Evolutionary conservation across 176 grass and related monocot genomes (phyloP), one percentile per base, ranked within the genome.

Genomic region (Bonia amplexicaulis): DNA sequence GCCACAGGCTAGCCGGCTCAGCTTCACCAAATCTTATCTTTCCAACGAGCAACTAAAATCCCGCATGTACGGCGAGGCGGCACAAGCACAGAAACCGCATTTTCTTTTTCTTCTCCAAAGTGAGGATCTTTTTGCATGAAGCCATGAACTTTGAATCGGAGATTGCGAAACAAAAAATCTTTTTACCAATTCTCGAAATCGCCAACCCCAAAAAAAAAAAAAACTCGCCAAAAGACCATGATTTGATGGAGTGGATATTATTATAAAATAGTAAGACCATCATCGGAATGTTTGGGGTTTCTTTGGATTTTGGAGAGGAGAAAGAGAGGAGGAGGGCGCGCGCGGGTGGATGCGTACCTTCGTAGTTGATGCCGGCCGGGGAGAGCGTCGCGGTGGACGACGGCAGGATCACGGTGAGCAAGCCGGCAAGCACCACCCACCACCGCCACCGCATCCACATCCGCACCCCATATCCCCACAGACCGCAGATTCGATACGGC

Each of bases 311-410:
- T 74, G 23, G 23, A 35, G 19, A 41, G 16, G 52, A 52, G 22
- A 42, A 37, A 19, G 6, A 61, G 40, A 27, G 14, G 17, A 6
- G 19, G 61, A 0, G 55, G 15, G 25, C 13, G 45, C 1, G 22
- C 39, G 52, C 49, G 40, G 9, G 63, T 52, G 12, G 31, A 58
- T 10, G 5, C 39, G 0, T 76, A 91, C 90, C 90, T 89, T 92
- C 90, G 61, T 92, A 92, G 90, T 92, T 92, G 86, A 92, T 92
- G 79, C 90, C 90, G 61, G 90, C 40, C 23, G 90, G 90, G 6
- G 90, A 92, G 68, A 92, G 90, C 77, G 90, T 89, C 14, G 90
- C 86, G 42, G 68, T 29, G 74, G 83, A 49, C 78, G 79, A 55
- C 78, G 79, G 81, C 66, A 81, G 72, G 66, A 81, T 65, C 70